Evolutionary conservation across 805 yeast species (phyloP), one percentile per base, ranked within the genome.

Genomic region (Suhomyces prunicola): DNA sequence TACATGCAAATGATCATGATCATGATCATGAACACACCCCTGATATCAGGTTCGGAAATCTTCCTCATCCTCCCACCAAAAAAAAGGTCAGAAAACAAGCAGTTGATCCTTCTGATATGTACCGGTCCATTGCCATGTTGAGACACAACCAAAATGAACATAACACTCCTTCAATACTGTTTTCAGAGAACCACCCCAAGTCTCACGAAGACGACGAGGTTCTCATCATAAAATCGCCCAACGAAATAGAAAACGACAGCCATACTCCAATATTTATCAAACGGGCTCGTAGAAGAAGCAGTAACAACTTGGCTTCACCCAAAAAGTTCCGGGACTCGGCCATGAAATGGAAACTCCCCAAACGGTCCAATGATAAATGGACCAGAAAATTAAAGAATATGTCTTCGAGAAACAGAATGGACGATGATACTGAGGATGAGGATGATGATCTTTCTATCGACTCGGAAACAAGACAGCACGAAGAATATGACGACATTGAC

Each of bases 71-170:
- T 0, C 72, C 72, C 8, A 75, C 74, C 54, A 64, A 52, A 35
- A 40, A 41, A 13, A 36, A 51, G 17, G 56, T 52, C 64, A 50
- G 84, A 22, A 73, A 61, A 6, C 59, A 63, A 44, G 73, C 71
- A 36, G 55, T 88, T 10, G 85, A 87, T 33, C 96, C 97, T 1
- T 82, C 87, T 47, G 97, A 92, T 63, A 86, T 91, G 84, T 86
- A 78, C 65, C 78, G 86, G 73, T 90, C 97, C 3, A 87, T 91
- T 59, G 85, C 90, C 42, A 84, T 91, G 86, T 73, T 92, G 72
- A 78, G 77, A 52, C 24, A 46, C 26, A 41, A 36, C 24, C 48
- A 46, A 26, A 39, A 50, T 26, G n/a, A 46, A 23, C 17, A 36
- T 33, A 33, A 10, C 41, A n/a, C 9, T n/a, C 41, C 41, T 15